phyloP scores from a whole-genome alignment of 2,329 filamentous ascomycete genomes.

The Cladosporium colombiae region DNA sequence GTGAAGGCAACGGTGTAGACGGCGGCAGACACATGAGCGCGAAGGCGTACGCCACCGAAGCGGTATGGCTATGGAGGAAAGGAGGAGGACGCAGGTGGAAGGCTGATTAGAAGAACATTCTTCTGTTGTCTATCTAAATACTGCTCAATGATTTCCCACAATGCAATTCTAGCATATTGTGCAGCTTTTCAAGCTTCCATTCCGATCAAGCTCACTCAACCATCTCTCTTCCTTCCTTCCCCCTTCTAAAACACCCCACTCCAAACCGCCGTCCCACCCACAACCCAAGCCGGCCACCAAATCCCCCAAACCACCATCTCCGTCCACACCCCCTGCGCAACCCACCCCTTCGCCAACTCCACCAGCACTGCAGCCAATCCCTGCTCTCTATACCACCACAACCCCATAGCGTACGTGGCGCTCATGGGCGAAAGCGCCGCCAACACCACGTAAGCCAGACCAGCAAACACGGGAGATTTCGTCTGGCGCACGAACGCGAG shows the following conservation, averaged over 20 bases:
- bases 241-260: constrained; percentile 23
- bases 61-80: constrained; percentile 82
- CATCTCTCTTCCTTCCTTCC: not conserved
- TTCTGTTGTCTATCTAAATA: not conserved
- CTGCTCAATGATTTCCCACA: not conserved
- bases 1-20: constrained; percentile 60
- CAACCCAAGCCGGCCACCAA: constrained; percentile 39
- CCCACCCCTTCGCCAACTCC: constrained; percentile 37
- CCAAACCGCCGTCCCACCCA: constrained; percentile 29
- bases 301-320: constrained; percentile 35
- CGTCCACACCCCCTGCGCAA: constrained; percentile 36
- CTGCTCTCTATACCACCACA: constrained; percentile 1
- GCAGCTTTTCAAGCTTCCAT: not conserved
- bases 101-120: constrained; percentile 39
- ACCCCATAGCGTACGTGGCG: not conserved
- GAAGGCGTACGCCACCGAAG: constrained; percentile 82
- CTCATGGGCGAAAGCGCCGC: constrained; percentile 21
- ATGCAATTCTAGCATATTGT: not conserved
- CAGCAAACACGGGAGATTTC: constrained; percentile 19
- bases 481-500: constrained; percentile 67
- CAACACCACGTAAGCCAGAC: not conserved
- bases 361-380: constrained; percentile 29
- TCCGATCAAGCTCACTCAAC: not conserved
- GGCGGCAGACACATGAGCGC: constrained; percentile 70
- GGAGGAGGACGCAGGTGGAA: constrained; percentile 64